phyloP scores from a whole-genome alignment of 192 early-diverging fungal genomes.

The Backusella macrospora region DNA sequence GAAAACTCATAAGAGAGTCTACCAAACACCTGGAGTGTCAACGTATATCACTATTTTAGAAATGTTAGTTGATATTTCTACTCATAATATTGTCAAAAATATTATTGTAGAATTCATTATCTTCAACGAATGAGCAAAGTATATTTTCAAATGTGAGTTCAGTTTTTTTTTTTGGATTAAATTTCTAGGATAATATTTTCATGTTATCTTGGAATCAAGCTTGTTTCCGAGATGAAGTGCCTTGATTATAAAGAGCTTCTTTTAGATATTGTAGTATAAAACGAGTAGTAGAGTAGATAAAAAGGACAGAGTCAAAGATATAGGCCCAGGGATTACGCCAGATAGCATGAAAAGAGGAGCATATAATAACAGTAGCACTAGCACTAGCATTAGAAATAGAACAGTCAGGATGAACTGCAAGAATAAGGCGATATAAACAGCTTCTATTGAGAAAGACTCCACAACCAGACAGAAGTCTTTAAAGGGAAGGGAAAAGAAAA shows the following conservation, averaged over 20 bases:
- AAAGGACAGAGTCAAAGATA: constrained; percentile 14
- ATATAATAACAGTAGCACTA: no score
- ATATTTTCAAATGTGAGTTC: constrained; percentile 7
- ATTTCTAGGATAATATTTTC: constrained; percentile 7
- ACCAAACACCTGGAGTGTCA: background rate
- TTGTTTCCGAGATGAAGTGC: constrained; percentile 19
- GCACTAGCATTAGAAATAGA: background rate
- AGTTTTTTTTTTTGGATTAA: constrained; percentile 18
- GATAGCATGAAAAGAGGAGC: constrained; percentile 1
- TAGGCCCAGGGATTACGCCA: constrained; percentile 13
- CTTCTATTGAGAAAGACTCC: background rate
- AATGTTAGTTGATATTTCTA: constrained; percentile 13
- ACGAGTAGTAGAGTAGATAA: background rate
- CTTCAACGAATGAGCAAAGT: constrained; percentile 14
- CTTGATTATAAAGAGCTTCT: constrained; percentile 17
- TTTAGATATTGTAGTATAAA: constrained; percentile 1
- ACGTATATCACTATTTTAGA: background rate
- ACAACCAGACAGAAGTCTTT: constrained; percentile 7
- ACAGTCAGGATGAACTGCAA: background rate
- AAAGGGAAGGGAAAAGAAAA: constrained; percentile 16
- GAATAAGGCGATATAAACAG: background rate
- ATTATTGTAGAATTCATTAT: constrained; percentile 12
- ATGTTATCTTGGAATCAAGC: constrained; percentile 9
- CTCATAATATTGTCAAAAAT: constrained; percentile 19
- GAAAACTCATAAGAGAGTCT: constrained; percentile 5